A percentile compares a stretch with the other conserved stretches of the same genome.
phyloP scores from a whole-genome alignment of 805 yeast species.

The Saccharomycopsis olivae region DNA sequence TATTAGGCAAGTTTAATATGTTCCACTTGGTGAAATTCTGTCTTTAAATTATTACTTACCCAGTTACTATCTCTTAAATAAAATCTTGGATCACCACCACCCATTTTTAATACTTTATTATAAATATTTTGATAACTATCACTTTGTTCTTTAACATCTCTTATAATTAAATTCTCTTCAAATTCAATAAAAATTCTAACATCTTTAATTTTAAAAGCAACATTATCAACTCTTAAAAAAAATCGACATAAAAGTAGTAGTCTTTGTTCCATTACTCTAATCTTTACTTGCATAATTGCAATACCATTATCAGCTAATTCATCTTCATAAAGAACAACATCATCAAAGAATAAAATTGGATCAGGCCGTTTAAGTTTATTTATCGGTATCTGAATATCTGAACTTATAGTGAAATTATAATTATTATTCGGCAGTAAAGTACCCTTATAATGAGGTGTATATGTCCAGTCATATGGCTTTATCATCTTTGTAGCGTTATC shows the following conservation, averaged over 20 bases:
- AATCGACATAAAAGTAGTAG: conserved; percentile 64
- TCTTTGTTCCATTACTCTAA: conserved; percentile 82
- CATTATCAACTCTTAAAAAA: conserved; percentile 84
- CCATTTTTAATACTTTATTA: conserved; percentile 20
- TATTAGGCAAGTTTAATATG: conserved; percentile 19
- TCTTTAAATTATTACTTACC: conserved; percentile 58
- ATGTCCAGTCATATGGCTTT: conserved; percentile 95
- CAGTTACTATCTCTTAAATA: conserved; percentile 75
- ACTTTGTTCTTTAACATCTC: conserved; percentile 72
- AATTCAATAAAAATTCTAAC: conserved; percentile 78
- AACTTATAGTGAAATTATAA: conserved; percentile 14
- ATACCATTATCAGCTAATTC: conserved; percentile 96
- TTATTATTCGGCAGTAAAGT: conserved; percentile 23
- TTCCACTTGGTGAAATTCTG: conserved; percentile 29
- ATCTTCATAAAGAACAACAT: conserved; percentile 82
- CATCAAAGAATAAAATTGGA: conserved; percentile 84
- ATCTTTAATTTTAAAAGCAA: conserved; percentile 72
- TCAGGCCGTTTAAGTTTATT: conserved; percentile 61
- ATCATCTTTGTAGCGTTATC: conserved; percentile 41
- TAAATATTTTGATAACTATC: conserved; percentile 38
- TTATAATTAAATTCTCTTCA: conserved; percentile 45
- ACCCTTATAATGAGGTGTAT: conserved; percentile 71
- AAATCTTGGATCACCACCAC: conserved; percentile 44
- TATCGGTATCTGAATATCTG: conserved; percentile 38
- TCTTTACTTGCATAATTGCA: conserved; percentile 61